Percentiles rank a stretch among this genome's conserved stretches.
Evolutionary conservation across 179 eudicot species (phyloP).

Genomic region (Heliamphora pulchella): DNA sequence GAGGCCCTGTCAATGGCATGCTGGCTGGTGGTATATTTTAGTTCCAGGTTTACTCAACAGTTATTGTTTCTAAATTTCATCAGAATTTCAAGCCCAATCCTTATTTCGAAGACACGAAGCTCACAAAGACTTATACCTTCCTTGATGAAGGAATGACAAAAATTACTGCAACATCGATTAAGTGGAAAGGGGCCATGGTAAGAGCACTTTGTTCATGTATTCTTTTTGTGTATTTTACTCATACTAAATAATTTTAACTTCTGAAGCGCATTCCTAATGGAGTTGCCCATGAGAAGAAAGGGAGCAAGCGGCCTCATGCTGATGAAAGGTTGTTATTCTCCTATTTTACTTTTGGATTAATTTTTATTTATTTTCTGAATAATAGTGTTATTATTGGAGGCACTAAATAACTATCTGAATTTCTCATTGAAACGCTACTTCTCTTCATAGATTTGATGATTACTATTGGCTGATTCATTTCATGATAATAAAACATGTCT

Average conservation of each 20-base stretch:
- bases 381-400: too few relatives aligned
- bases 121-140: slow-evolving; percentile 74
- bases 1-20: slow-evolving; percentile 4
- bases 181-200: slow-evolving; percentile 95
- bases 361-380: too few relatives aligned
- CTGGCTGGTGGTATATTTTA: neutral
- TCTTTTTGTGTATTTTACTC: neutral
- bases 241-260: slow-evolving; percentile 3
- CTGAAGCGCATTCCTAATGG: slow-evolving; percentile 69
- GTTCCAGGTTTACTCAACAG: neutral
- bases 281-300: slow-evolving; percentile 59
- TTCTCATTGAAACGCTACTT: neutral
- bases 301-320: slow-evolving; percentile 69
- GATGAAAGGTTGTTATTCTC: slow-evolving; percentile 67
- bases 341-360: neutral
- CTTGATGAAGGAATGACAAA: slow-evolving; percentile 83
- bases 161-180: slow-evolving; percentile 69
- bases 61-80: slow-evolving; percentile 3
- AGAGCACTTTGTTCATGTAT: slow-evolving; percentile 6
- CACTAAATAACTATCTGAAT: neutral
- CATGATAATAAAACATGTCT: neutral
- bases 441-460: neutral
- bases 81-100: slow-evolving; percentile 84
- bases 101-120: slow-evolving; percentile 78
- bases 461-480: neutral